phyloP scores from a whole-genome alignment of 495 filamentous ascomycete species.

The Cercophora newfieldiana region DNA sequence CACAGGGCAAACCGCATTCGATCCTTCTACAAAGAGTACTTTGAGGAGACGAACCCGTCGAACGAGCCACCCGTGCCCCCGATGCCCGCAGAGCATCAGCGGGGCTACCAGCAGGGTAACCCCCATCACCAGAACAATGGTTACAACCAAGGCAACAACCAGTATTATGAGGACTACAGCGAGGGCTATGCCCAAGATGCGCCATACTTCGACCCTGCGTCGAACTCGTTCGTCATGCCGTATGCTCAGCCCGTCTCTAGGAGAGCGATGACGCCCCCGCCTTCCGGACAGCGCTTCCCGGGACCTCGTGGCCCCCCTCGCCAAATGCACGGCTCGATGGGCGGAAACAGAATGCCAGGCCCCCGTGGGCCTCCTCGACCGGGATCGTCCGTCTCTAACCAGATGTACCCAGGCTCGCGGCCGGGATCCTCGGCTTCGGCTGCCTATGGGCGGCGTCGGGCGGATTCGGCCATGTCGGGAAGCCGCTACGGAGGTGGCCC shows the following conservation, averaged over 20 bases:
- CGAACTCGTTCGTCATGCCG: constrained; percentile 72
- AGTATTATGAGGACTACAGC: constrained; percentile 53
- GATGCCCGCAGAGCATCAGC: constrained; percentile 36
- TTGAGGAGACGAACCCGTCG: constrained; percentile 75
- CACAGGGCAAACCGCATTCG: constrained; percentile 93
- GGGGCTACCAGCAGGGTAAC: neutral
- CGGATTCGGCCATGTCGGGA: constrained; percentile 39
- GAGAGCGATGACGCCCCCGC: constrained; percentile 96
- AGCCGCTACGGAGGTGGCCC: constrained; percentile 36
- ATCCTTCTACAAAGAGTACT: constrained; percentile 99
- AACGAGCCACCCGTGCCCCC: constrained; percentile 45
- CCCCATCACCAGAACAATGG: neutral
- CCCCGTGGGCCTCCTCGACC: constrained; percentile 43
- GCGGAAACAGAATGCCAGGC: constrained; percentile 31
- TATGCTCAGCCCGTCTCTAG: constrained; percentile 82
- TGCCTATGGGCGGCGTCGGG: constrained; percentile 48
- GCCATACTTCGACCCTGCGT: constrained; percentile 72
- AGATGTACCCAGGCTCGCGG: constrained; percentile 44
- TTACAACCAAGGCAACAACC: constrained; percentile 16
- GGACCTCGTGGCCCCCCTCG: constrained; percentile 39
- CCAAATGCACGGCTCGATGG: constrained; percentile 38
- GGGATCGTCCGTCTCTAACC: constrained; percentile 43
- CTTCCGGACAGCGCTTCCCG: constrained; percentile 70
- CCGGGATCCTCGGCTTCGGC: constrained; percentile 70
- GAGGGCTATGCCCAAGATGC: constrained; percentile 65